Evolutionary conservation across 2,329 filamentous ascomycete genomes (phyloP), one percentile per base, ranked within the genome.

Genomic region (Iodosphaeria phyllophila): DNA sequence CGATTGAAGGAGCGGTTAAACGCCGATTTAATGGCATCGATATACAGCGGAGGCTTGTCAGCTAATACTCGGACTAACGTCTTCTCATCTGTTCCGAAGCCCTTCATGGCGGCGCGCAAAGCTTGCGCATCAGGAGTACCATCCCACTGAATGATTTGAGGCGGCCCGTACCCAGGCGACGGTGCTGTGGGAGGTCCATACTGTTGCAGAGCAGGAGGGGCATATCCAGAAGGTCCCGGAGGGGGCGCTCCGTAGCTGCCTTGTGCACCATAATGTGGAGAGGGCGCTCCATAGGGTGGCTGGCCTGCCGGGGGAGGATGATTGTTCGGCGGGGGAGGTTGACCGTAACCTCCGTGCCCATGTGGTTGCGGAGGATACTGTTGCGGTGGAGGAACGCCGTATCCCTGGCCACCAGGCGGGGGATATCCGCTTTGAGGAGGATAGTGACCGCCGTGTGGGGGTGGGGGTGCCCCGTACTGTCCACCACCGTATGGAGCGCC

Each of bases 71-170:
- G 54, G 33, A 92, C 84, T 10, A 95, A 54, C 0, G 64, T 49
- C 39, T 71, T 74, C 47, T 93, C 84, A 40, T 95, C 71, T 0
- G 84, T 93, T 17, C 84, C 86, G 32, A 92, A 79, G 0, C 83
- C 83, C 49, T 92, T 92, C 82, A 93, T 92, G 3, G 86, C 80
- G 36, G 64, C 64, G 26, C 80, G 69, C 13, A 92, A 56, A 4
- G 59, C 65, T 29, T 82, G 66, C 0, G 80, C 76, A 37, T 89
- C 72, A 8, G 57, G 52, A 3, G 54, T 60, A 23, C 69, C 74
- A 34, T 92, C 72, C 58, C 62, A 74, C 16, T 66, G 59, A 21
- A 79, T 75, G 22, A 66, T 56, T 39, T 78, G 75, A 8, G 69
- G 66, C 0, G 74, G 62, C 3, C 70, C 69, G 40, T 92, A 93